Evolutionary conservation across 208 protist species (phyloP).

Genomic region (Trypanosoma vivax): DNA sequence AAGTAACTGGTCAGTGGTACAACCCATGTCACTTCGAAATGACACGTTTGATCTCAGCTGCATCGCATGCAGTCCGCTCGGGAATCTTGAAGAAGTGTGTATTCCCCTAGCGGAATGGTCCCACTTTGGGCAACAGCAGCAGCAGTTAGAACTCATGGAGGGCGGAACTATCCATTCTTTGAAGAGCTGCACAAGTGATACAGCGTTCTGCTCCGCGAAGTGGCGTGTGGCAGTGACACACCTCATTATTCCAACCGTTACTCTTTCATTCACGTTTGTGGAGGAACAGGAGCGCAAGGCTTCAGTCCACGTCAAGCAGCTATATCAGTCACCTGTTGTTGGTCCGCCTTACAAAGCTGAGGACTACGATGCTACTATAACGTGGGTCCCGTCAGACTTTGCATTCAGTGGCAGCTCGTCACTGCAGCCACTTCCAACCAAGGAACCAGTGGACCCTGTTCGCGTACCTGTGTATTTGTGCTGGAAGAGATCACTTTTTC

Average conservation of each 20-base stretch:
- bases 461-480: constrained; percentile 41
- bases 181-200: constrained; percentile 2
- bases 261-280: constrained; percentile 14
- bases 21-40: constrained; percentile 12
- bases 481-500: constrained; percentile 21
- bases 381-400: constrained; percentile 61
- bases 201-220: constrained; percentile 9
- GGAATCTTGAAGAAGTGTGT: background rate
- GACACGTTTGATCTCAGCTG: constrained; percentile 12
- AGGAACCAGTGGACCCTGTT: constrained; percentile 11
- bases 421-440: constrained; percentile 16
- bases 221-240: constrained; percentile 30
- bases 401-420: constrained; percentile 15
- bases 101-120: constrained; percentile 1
- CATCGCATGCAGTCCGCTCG: background rate
- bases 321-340: constrained; percentile 30
- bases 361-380: constrained; percentile 41
- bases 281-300: background rate
- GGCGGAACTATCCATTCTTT: background rate
- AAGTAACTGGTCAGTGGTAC: too few species aligned
- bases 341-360: constrained; percentile 20
- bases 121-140: background rate
- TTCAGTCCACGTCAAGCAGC: constrained; percentile 7
- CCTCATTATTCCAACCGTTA: constrained; percentile 19
- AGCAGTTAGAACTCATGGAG: background rate